These are phyloP conservation scores for Balakata baccata DNA, from an alignment of 345 rosid genomes.

Conservation along the genomic window DNA sequence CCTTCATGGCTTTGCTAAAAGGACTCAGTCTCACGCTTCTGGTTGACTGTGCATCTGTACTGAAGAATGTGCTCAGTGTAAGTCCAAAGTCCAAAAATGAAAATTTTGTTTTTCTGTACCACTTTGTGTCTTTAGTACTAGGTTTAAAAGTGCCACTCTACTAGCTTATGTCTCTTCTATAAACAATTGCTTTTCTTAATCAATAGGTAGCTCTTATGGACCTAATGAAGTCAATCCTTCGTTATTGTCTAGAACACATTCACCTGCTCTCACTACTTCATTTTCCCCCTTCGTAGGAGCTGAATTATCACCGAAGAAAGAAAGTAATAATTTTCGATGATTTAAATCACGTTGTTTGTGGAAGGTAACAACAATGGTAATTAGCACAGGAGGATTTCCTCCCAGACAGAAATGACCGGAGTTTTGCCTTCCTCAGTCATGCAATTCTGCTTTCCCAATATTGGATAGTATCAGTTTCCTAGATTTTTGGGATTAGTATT, in stretches of 20 bases:
- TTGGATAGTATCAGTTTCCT: too few species aligned
- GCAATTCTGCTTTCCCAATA: too few species aligned
- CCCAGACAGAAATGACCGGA: too few species aligned
- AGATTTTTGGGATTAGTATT: too few species aligned
- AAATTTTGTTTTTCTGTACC: background rate
- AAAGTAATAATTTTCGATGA: too few species aligned
- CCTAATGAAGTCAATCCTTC: background rate
- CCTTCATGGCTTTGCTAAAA: conserved; percentile 37
- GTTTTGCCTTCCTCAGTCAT: too few species aligned
- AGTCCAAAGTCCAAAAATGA: conserved; percentile 18
- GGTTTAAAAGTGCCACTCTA: background rate
- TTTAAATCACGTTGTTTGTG: too few species aligned
- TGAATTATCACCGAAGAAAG: background rate
- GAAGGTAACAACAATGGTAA: too few species aligned
- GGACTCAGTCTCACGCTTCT: conserved; percentile 34
- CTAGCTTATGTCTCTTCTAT: background rate
- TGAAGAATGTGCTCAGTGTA: conserved; percentile 48
- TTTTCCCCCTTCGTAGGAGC: background rate
- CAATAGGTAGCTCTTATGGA: background rate
- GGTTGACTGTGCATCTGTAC: conserved; percentile 40
- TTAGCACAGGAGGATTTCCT: too few species aligned
- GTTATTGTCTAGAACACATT: background rate
- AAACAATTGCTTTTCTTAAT: background rate
- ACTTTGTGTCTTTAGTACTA: background rate
- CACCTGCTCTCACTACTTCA: background rate